These are phyloP conservation scores for Acmispon strigosus DNA, from an alignment of 306 rosid species.

Conservation along the genomic window DNA sequence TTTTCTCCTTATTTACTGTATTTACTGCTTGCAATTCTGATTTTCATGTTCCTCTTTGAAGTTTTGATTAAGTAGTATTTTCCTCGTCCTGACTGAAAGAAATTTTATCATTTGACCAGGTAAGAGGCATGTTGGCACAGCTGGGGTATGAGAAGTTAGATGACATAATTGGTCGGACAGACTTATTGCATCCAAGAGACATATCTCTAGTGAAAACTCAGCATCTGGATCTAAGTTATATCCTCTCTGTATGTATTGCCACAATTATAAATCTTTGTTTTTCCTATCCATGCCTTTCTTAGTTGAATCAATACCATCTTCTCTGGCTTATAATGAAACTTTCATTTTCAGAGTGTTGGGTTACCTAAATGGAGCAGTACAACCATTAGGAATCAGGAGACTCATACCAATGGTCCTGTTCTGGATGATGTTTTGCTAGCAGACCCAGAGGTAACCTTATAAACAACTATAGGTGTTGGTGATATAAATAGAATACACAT, in stretches of 20 bases:
- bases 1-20: too few relatives aligned
- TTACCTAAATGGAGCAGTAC: constrained; percentile 92
- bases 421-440: constrained; percentile 78
- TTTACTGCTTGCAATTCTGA: neutral
- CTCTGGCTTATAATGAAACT: constrained; percentile 18
- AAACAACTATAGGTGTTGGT: constrained; percentile 13
- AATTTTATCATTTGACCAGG: constrained; percentile 40
- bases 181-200: constrained; percentile 74
- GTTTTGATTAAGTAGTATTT: constrained; percentile 11
- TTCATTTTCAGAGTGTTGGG: constrained; percentile 60
- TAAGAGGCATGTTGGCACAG: constrained; percentile 92
- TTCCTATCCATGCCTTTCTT: neutral
- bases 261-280: neutral
- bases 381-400: constrained; percentile 74
- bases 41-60: neutral
- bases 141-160: constrained; percentile 93
- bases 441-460: constrained; percentile 71
- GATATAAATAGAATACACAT: neutral
- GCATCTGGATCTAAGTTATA: constrained; percentile 71
- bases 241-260: constrained; percentile 63
- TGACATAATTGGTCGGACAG: constrained; percentile 84
- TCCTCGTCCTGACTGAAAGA: constrained; percentile 8
- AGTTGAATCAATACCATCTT: neutral
- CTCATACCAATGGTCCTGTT: constrained; percentile 89
- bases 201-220: constrained; percentile 89